Percentiles rank a stretch among this genome's conserved stretches.
Conservation (phyloP, 495 filamentous ascomycete genomes). For the Penicillium fimorum region DNA sequence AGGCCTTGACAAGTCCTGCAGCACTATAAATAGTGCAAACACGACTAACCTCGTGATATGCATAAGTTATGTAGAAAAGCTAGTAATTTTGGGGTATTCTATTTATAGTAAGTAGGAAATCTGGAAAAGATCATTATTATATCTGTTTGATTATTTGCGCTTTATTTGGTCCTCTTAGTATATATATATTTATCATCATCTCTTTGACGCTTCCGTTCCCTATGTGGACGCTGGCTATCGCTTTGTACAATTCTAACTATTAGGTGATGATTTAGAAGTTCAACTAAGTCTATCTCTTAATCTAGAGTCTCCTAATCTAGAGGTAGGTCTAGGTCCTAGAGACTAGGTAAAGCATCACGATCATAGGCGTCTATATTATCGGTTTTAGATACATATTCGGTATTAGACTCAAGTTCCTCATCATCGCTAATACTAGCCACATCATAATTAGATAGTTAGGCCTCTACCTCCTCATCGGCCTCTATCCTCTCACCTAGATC, state of each 20-base stretch:
- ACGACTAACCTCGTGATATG: neutral
- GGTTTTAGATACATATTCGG: neutral
- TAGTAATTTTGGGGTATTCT: neutral
- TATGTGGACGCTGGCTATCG: neutral
- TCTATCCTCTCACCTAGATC: slow-evolving; percentile 4
- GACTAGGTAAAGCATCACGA: neutral
- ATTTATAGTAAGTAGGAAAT: neutral
- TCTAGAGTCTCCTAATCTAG: neutral
- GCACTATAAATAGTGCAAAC: neutral
- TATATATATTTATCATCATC: neutral
- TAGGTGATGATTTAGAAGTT: neutral
- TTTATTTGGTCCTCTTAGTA: neutral
- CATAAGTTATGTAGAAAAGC: neutral
- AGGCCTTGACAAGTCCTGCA: neutral
- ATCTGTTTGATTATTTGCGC: neutral
- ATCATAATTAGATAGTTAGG: slow-evolving; percentile 9
- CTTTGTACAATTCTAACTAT: neutral
- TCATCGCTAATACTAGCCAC: neutral
- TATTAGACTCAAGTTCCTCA: neutral
- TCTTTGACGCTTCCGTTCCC: neutral
- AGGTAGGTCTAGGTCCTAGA: neutral
- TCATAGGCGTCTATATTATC: neutral
- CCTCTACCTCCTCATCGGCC: slow-evolving; percentile 1
- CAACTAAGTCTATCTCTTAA: neutral
- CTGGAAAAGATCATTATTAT: neutral